phyloP scores from a whole-genome alignment of 306 rosid species.

The Prinsepia uniflora region DNA sequence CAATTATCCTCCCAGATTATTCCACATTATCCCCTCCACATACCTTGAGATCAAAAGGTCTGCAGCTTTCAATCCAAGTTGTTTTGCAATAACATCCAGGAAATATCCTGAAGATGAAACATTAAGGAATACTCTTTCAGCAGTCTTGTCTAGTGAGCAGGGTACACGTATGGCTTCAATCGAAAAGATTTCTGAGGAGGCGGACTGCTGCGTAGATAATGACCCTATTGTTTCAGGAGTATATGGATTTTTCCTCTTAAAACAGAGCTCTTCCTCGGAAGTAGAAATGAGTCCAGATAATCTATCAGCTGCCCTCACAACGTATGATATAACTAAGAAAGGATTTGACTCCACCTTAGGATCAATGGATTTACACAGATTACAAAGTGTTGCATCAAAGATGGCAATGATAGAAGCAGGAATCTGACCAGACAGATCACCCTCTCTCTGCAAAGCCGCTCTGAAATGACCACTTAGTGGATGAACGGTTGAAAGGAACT shows the following conservation, averaged over 20 bases:
- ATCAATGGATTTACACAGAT: slow-evolving; percentile 61
- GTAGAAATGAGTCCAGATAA: slow-evolving; percentile 43
- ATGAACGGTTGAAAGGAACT: slow-evolving; percentile 67
- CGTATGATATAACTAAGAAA: slow-evolving; percentile 43
- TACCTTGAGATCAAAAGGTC: slow-evolving; percentile 76
- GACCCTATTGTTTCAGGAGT: slow-evolving; percentile 51
- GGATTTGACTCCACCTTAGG: slow-evolving; percentile 76
- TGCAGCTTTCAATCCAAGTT: slow-evolving; percentile 64
- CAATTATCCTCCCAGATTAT: slow-evolving; percentile 2
- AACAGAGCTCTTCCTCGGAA: slow-evolving; percentile 55
- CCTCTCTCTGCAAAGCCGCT: slow-evolving; percentile 66
- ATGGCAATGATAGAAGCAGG: slow-evolving; percentile 64
- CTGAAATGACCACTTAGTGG: slow-evolving; percentile 87
- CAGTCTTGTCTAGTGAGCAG: slow-evolving; percentile 50
- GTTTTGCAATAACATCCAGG: slow-evolving; percentile 72
- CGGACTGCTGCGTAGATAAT: slow-evolving; percentile 28
- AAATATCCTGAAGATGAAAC: slow-evolving; percentile 61
- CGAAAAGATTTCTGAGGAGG: slow-evolving; percentile 33
- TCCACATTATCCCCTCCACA: slow-evolving; percentile 17
- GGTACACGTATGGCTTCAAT: slow-evolving; percentile 60
- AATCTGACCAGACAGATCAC: slow-evolving; percentile 49
- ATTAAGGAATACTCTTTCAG: slow-evolving; percentile 50
- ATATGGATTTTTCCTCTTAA: slow-evolving; percentile 60
- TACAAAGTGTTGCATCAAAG: slow-evolving; percentile 52
- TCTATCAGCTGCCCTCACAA: slow-evolving; percentile 52